Conservation (phyloP, 2,329 filamentous ascomycete genomes). For the Didymella pinodella region DNA sequence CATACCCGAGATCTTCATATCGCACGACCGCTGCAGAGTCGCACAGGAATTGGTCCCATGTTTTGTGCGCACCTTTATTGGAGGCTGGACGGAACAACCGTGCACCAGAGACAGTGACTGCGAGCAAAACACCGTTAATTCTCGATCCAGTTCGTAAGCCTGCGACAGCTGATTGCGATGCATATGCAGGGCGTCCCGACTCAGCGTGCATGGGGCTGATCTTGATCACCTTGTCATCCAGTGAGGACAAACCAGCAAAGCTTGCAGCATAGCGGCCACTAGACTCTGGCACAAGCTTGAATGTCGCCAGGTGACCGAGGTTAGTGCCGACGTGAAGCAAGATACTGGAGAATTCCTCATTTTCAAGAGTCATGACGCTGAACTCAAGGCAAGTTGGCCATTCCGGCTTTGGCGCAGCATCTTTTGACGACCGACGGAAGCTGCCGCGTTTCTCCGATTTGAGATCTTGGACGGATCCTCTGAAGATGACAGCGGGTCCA, state of each 20-base stretch:
- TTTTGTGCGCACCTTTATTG: slow-evolving; percentile 89
- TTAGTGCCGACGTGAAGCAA: slow-evolving; percentile 91
- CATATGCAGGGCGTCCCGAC: slow-evolving; percentile 76
- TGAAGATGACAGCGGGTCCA: slow-evolving; percentile 84
- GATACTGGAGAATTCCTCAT: slow-evolving; percentile 95
- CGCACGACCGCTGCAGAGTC: slow-evolving; percentile 80
- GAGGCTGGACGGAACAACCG: slow-evolving; percentile 86
- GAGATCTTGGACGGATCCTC: slow-evolving; percentile 75
- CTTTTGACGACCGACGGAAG: slow-evolving; percentile 66
- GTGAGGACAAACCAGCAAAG: slow-evolving; percentile 70
- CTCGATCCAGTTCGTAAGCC: slow-evolving; percentile 75
- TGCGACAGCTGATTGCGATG: slow-evolving; percentile 78
- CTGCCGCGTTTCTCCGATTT: slow-evolving; percentile 80
- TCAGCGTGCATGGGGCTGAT: slow-evolving; percentile 82
- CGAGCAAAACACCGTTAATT: slow-evolving; percentile 81
- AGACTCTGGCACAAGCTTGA: slow-evolving; percentile 82
- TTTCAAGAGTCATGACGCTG: slow-evolving; percentile 86
- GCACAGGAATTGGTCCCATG: slow-evolving; percentile 84
- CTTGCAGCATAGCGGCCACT: slow-evolving; percentile 75
- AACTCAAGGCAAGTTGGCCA: slow-evolving; percentile 88
- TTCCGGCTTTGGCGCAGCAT: slow-evolving; percentile 63
- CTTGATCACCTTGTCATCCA: slow-evolving; percentile 74
- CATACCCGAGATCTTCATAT: slow-evolving; percentile 76
- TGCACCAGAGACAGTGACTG: slow-evolving; percentile 75
- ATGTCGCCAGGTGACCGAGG: slow-evolving; percentile 81